Conservation (phyloP, 1,139 yeast species). For the Saccharomyces pastorianus region DNA sequence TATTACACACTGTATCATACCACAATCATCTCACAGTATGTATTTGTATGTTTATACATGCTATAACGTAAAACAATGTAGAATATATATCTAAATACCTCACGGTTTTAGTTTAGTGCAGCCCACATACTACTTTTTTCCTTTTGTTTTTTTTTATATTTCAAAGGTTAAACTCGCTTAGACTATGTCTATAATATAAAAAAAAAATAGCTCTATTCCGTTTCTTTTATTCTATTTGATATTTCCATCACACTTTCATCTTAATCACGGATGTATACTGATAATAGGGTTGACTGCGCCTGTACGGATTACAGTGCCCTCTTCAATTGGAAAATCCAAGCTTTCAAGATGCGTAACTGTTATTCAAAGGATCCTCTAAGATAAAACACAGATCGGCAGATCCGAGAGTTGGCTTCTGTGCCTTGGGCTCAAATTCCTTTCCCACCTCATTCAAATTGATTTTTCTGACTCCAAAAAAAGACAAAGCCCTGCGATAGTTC, state of each 20-base stretch:
- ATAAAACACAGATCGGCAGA: background rate
- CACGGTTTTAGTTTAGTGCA: too few relatives aligned
- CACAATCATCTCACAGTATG: too few relatives aligned
- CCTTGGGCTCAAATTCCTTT: background rate
- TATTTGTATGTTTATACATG: too few relatives aligned
- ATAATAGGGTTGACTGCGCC: background rate
- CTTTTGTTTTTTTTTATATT: too few relatives aligned
- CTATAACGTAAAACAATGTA: too few relatives aligned
- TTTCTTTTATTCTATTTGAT: background rate
- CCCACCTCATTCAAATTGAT: background rate
- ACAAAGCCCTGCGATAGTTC: background rate
- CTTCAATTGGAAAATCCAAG: background rate
- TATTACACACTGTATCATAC: too few relatives aligned
- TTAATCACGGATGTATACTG: background rate
- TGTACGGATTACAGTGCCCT: background rate
- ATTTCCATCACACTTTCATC: background rate
- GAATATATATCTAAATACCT: too few relatives aligned
- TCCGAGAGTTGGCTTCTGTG: background rate
- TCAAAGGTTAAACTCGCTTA: too few relatives aligned
- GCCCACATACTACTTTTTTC: too few relatives aligned
- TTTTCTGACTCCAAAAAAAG: background rate
- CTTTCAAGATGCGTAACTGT: background rate
- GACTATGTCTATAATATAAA: too few relatives aligned
- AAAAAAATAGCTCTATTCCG: too few relatives aligned
- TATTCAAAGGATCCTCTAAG: background rate